phyloP scores from a whole-genome alignment of 2,329 filamentous ascomycete species.

The Plectosphaerella cucumerina region DNA sequence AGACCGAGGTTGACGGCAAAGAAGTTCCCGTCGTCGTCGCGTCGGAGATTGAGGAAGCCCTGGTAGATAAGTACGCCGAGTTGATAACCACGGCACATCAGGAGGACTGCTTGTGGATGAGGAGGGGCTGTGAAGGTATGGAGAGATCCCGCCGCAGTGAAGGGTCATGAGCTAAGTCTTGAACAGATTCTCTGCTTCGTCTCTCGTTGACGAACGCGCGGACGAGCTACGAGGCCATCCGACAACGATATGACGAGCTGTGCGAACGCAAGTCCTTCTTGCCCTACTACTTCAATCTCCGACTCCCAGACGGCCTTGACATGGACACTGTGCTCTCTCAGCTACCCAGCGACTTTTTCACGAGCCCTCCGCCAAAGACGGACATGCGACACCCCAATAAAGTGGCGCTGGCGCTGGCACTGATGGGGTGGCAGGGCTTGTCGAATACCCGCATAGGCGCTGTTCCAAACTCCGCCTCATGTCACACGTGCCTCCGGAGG shows the following conservation, averaged over 20 bases:
- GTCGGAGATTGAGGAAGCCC: conserved; percentile 62
- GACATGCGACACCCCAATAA: conserved; percentile 40
- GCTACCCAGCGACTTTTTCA: conserved; percentile 53
- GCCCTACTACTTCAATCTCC: conserved; percentile 59
- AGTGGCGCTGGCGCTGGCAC: conserved; percentile 62
- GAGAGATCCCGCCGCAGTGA: conserved; percentile 8
- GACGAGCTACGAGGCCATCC: conserved; percentile 52
- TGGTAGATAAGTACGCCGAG: conserved; percentile 72
- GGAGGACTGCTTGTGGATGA: conserved; percentile 81
- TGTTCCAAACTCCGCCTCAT: conserved; percentile 71
- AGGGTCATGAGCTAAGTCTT: conserved; percentile 2
- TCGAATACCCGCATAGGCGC: conserved; percentile 49
- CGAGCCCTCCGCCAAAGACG: conserved; percentile 28
- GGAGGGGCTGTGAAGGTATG: conserved; percentile 78
- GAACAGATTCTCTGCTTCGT: conserved; percentile 53
- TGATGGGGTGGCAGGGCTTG: conserved; percentile 74
- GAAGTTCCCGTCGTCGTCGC: conserved; percentile 49
- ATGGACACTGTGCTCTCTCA: conserved; percentile 45
- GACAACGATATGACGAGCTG: conserved; percentile 62
- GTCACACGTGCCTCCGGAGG: conserved; percentile 80
- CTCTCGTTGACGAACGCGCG: conserved; percentile 60
- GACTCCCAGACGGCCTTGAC: conserved; percentile 48
- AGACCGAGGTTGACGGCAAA: conserved; percentile 52
- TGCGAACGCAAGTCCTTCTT: conserved; percentile 49
- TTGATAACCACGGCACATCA: conserved; percentile 73